Evolutionary conservation across 2,329 filamentous ascomycete genomes (phyloP).

Genomic region (Phyllachora maydis): DNA sequence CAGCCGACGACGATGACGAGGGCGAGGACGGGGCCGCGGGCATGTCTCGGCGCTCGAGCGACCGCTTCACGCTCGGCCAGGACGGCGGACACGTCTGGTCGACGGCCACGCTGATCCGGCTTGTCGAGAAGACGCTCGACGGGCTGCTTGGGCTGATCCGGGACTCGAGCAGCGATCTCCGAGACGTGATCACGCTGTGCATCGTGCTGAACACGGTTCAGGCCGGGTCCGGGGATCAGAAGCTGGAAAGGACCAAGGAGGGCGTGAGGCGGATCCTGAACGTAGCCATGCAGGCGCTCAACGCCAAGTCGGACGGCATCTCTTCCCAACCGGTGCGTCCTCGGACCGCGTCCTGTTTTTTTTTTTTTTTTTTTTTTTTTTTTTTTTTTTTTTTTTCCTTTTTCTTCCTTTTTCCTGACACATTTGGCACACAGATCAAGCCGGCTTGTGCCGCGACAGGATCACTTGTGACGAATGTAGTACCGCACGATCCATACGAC

Average conservation of each 20-base stretch:
- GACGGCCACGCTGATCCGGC: conserved; percentile 16
- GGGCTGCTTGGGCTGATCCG: conserved; percentile 18
- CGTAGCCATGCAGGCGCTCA: background rate
- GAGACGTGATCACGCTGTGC: conserved; percentile 26
- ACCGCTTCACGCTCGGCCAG: too few relatives aligned
- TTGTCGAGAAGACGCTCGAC: conserved; percentile 25
- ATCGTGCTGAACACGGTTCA: conserved; percentile 24
- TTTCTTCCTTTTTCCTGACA: too few relatives aligned
- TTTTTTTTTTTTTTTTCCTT: too few relatives aligned
- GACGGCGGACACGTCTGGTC: conserved; percentile 21
- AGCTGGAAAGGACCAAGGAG: conserved; percentile 17
- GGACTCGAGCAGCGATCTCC: conserved; percentile 25
- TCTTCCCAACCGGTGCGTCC: background rate
- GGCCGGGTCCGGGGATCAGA: conserved; percentile 15
- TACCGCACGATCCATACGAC: too few relatives aligned
- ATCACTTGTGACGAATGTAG: too few relatives aligned
- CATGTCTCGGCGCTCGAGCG: conserved; percentile 8
- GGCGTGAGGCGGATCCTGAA: conserved; percentile 21
- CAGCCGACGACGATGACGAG: conserved; percentile 5
- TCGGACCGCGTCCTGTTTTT: too few relatives aligned
- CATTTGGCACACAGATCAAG: too few relatives aligned
- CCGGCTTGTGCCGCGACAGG: too few relatives aligned
- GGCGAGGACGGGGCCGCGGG: too few relatives aligned
- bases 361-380: too few relatives aligned
- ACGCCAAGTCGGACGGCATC: background rate